A percentile compares a stretch with the other conserved stretches of the same genome.
phyloP scores from a whole-genome alignment of 2,329 filamentous ascomycete genomes.

The Nothophaeocryptopus gaeumannii region DNA sequence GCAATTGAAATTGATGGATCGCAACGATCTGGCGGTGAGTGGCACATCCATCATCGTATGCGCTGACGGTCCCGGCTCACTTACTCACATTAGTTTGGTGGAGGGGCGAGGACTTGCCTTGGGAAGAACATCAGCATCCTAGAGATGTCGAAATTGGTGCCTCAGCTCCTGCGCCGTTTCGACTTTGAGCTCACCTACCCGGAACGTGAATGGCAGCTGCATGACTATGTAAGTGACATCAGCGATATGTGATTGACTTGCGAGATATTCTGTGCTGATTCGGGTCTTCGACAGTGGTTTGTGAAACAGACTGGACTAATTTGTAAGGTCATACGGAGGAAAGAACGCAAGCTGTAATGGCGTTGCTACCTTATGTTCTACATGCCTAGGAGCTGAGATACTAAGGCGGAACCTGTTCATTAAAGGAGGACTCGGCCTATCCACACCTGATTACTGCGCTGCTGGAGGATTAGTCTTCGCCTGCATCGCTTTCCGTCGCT shows the following conservation, averaged over 20 bases:
- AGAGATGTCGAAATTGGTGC: constrained; percentile 33
- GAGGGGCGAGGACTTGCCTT: constrained; percentile 16
- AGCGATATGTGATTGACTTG: too few species aligned
- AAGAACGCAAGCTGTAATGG: not conserved
- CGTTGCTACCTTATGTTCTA: too few species aligned
- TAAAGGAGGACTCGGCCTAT: too few species aligned
- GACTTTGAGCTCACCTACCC: constrained; percentile 24
- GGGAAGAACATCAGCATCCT: constrained; percentile 26
- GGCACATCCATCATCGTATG: not conserved
- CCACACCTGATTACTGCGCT: too few species aligned
- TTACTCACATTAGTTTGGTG: constrained; percentile 17
- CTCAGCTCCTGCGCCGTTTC: constrained; percentile 27
- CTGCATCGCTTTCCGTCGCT: not conserved
- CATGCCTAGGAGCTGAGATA: too few species aligned
- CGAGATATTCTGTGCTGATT: too few species aligned
- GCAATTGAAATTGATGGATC: constrained; percentile 44
- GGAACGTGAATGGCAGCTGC: constrained; percentile 20
- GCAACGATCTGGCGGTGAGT: constrained; percentile 27
- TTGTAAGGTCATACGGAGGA: constrained; percentile 23
- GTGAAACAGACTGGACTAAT: constrained; percentile 25
- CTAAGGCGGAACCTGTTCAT: too few species aligned
- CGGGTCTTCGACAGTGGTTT: constrained; percentile 8
- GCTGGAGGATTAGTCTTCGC: too few species aligned
- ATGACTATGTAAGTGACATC: constrained; percentile 3
- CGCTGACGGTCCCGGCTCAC: too few species aligned